phyloP scores from a whole-genome alignment of 163 green algal genomes.

The Scenedesmus sp. region DNA sequence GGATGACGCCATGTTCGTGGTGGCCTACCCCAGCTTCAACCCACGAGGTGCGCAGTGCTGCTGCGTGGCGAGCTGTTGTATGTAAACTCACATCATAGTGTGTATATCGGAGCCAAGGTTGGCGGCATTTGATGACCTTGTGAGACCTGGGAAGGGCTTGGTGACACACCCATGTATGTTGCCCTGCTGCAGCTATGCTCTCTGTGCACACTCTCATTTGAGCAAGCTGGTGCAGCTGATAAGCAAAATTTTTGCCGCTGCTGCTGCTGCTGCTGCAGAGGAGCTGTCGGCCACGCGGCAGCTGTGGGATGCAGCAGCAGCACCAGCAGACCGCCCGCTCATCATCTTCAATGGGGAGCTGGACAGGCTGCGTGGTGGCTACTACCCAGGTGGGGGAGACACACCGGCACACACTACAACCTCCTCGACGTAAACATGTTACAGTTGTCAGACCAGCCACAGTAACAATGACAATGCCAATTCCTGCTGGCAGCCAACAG shows the following conservation, averaged over 20 bases:
- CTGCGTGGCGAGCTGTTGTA: background rate
- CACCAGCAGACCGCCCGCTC: conserved; percentile 50
- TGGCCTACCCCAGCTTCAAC: conserved; percentile 89
- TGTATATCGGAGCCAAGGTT: too few species aligned
- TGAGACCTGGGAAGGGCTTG: too few species aligned
- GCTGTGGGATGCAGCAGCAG: conserved; percentile 69
- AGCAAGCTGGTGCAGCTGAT: too few species aligned
- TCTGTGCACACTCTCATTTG: background rate
- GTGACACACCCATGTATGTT: background rate
- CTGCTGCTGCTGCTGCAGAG: conserved; percentile 54
- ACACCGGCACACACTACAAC: too few species aligned
- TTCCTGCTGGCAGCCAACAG: too few species aligned
- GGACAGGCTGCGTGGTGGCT: conserved; percentile 61
- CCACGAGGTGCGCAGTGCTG: conserved; percentile 57
- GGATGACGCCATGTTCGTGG: conserved; percentile 79
- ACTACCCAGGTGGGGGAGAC: conserved; percentile 23
- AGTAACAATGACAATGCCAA: too few species aligned
- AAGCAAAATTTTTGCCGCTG: background rate
- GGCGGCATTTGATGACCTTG: too few species aligned
- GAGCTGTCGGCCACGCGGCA: conserved; percentile 83
- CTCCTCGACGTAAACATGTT: background rate
- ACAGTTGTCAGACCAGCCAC: too few species aligned
- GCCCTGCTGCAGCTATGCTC: background rate
- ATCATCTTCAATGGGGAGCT: conserved; percentile 73
- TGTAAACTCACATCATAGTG: too few species aligned